Evolutionary conservation across 371 early-diverging fungal species (phyloP).

Genomic region (Lichtheimia ramosa): DNA sequence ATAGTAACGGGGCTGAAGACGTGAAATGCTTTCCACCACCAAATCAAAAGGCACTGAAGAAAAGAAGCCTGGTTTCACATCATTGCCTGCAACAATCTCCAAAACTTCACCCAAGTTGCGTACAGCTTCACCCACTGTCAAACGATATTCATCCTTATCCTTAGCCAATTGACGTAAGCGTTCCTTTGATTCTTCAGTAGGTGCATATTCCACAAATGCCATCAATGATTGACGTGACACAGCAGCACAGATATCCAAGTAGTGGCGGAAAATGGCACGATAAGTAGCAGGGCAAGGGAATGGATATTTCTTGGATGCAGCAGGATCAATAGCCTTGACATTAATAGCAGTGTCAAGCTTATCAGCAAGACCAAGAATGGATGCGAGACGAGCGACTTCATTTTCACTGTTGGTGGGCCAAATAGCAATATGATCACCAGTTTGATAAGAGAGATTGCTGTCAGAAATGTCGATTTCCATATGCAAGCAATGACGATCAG

Average conservation of each 20-base stretch:
- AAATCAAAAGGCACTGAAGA: constrained; percentile 68
- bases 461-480: constrained; percentile 87
- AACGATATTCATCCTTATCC: constrained; percentile 74
- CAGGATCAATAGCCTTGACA: constrained; percentile 65
- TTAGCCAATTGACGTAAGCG: constrained; percentile 57
- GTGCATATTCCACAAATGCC: constrained; percentile 60
- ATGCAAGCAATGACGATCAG: constrained; percentile 86
- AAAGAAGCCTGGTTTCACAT: constrained; percentile 29
- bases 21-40: constrained; percentile 78
- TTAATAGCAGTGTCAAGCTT: constrained; percentile 65
- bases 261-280: constrained; percentile 85
- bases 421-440: constrained; percentile 95
- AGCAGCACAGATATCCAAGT: constrained; percentile 82
- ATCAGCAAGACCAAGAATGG: constrained; percentile 61
- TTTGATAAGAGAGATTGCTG: constrained; percentile 79
- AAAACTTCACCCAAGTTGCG: constrained; percentile 71
- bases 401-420: constrained; percentile 85
- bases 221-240: constrained; percentile 66
- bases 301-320: constrained; percentile 72
- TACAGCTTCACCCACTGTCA: constrained; percentile 62
- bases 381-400: constrained; percentile 71
- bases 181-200: constrained; percentile 56
- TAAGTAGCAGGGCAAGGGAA: constrained; percentile 90
- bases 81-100: constrained; percentile 29
- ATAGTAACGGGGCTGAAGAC: constrained; percentile 91